A percentile compares a stretch with the other conserved stretches of the same genome.
Conservation (phyloP, 1,139 yeast genomes). For the Lodderomyces metapsilosis region DNA sequence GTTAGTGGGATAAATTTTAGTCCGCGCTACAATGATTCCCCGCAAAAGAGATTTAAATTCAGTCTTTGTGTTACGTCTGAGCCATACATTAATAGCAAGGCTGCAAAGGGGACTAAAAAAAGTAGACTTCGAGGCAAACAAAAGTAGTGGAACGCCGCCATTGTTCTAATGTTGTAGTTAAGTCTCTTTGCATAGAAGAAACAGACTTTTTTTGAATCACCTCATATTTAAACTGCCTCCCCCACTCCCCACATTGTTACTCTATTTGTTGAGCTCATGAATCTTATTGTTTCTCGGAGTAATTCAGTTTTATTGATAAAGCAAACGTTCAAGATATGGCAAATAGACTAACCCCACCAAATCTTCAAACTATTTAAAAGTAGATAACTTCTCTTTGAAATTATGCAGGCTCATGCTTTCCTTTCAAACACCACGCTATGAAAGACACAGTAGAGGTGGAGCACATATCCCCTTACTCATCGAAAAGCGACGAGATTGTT, state of each 20-base stretch:
- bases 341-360: too few relatives aligned
- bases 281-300: constrained; percentile 1
- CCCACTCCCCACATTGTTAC: neutral
- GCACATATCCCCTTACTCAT: constrained; percentile 7
- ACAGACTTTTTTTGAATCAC: neutral
- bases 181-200: neutral
- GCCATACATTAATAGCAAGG: neutral
- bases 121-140: too few relatives aligned
- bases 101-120: neutral
- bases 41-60: neutral
- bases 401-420: too few relatives aligned
- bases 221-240: neutral
- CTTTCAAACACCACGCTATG: constrained; percentile 6
- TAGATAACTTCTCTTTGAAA: too few relatives aligned
- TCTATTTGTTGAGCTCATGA: neutral
- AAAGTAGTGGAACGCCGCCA: neutral
- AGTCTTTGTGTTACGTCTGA: neutral
- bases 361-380: too few relatives aligned
- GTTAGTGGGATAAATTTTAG: neutral
- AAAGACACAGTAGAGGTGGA: constrained; percentile 10
- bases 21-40: neutral
- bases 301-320: neutral
- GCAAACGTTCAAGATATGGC: too few relatives aligned
- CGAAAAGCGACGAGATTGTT: constrained; percentile 11
- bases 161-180: too few relatives aligned